Conservation (phyloP, 176 grass and related monocot genomes). For the Triticum monococcum region DNA sequence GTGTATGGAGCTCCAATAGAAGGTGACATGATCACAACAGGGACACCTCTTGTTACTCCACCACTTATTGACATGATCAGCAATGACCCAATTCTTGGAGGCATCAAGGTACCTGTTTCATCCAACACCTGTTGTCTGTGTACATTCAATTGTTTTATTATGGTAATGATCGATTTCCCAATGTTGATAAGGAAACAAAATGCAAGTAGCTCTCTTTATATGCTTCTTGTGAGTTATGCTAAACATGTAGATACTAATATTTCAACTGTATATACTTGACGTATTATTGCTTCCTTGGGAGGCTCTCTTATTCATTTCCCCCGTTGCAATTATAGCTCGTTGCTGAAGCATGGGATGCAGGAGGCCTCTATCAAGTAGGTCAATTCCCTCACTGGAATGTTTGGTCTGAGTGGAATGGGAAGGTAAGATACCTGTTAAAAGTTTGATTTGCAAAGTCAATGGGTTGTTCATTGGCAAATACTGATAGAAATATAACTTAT, state of each 20-base stretch:
- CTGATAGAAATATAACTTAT: neutral
- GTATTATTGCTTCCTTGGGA: neutral
- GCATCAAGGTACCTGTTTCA: conserved; percentile 72
- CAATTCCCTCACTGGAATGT: conserved; percentile 85
- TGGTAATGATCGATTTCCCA: neutral
- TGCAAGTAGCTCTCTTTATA: conserved; percentile 10
- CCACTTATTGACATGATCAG: conserved; percentile 96
- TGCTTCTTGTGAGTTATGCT: conserved; percentile 6
- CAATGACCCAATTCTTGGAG: conserved; percentile 87
- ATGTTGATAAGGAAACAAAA: neutral
- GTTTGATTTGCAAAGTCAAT: neutral
- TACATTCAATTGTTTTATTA: conserved; percentile 17
- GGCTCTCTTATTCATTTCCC: conserved; percentile 20
- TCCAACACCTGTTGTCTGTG: neutral
- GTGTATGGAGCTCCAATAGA: conserved; percentile 71
- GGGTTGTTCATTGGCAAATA: neutral
- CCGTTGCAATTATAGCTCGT: conserved; percentile 66
- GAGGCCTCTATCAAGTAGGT: conserved; percentile 98
- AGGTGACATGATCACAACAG: conserved; percentile 72
- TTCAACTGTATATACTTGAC: neutral
- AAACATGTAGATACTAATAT: neutral
- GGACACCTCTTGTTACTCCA: conserved; percentile 65
- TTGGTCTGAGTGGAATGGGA: conserved; percentile 99
- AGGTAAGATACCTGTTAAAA: conserved; percentile 51
- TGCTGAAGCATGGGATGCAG: conserved; percentile 99